These are phyloP conservation scores for Rhodomyrtus psidioides DNA, from an alignment of 441 rosid species.

Conservation along the genomic window DNA sequence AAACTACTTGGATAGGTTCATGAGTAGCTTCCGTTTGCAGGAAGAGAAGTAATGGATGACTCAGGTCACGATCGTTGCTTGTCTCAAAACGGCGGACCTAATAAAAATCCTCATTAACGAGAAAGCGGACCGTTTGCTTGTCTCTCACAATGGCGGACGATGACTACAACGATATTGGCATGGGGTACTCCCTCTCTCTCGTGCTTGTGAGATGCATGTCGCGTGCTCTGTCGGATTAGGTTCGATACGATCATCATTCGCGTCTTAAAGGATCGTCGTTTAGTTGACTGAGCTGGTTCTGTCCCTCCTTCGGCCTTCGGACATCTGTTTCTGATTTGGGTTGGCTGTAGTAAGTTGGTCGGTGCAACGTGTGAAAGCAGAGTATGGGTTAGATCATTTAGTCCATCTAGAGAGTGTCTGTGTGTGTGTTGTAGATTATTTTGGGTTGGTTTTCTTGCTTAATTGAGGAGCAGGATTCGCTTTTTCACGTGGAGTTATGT, in stretches of 20 bases:
- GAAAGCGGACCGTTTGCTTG: too few species aligned
- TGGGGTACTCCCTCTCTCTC: conserved; percentile 34
- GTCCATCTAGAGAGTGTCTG: background rate
- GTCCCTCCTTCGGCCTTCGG: background rate
- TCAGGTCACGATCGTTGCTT: too few species aligned
- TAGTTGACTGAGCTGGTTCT: background rate
- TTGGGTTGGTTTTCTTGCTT: background rate
- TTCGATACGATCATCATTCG: background rate
- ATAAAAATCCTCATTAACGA: too few species aligned
- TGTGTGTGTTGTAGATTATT: background rate
- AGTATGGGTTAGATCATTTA: background rate
- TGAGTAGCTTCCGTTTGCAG: too few species aligned
- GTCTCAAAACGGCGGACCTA: too few species aligned
- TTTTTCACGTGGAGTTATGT: background rate
- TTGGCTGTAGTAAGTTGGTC: background rate
- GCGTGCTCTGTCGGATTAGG: background rate
- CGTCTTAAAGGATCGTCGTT: background rate
- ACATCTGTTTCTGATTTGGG: background rate
- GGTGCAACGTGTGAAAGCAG: background rate
- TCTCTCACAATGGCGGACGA: conserved; percentile 95
- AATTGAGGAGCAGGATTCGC: background rate
- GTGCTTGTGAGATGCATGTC: background rate
- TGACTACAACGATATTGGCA: conserved; percentile 58
- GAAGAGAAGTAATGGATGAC: too few species aligned
- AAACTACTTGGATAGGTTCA: too few species aligned